Evolutionary conservation across 495 filamentous ascomycete genomes (phyloP).

Genomic region (Lophiostoma macrostomum): DNA sequence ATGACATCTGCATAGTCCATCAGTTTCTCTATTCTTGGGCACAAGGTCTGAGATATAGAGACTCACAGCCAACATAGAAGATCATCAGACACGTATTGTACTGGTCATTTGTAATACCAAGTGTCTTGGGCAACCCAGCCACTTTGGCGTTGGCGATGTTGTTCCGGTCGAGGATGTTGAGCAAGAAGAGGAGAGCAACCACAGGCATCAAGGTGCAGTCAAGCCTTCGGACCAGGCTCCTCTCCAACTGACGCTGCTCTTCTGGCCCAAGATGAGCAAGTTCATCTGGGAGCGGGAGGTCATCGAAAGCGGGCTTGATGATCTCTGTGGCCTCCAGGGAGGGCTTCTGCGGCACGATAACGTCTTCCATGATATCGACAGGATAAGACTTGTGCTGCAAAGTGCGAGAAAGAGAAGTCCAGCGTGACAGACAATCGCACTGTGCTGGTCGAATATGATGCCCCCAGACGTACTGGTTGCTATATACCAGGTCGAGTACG

Average conservation of each 20-base stretch:
- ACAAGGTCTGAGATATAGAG: too few relatives aligned
- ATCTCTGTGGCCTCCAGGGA: neutral
- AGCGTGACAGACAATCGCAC: too few relatives aligned
- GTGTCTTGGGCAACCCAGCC: neutral
- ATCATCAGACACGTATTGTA: conserved; percentile 16
- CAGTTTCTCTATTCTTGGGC: too few relatives aligned
- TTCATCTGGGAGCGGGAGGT: conserved; percentile 7
- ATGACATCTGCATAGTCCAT: conserved; percentile 17
- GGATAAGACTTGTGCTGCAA: too few relatives aligned
- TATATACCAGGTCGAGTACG: too few relatives aligned
- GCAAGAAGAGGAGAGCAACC: conserved; percentile 3
- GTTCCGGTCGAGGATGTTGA: conserved; percentile 19
- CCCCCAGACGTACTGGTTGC: too few relatives aligned
- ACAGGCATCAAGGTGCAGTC: conserved; percentile 12
- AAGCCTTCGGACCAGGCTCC: neutral
- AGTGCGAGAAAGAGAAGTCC: too few relatives aligned
- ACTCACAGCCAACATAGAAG: conserved; percentile 16
- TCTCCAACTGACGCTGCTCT: neutral
- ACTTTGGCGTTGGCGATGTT: conserved; percentile 15
- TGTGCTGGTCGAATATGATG: too few relatives aligned
- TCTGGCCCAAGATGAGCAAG: neutral
- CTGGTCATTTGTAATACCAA: neutral
- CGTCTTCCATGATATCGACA: neutral
- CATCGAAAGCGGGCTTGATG: neutral
- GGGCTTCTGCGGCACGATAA: neutral